Percentiles rank a stretch among this genome's conserved stretches.
These are phyloP conservation scores for Neophaeococcomyces mojaviensis DNA, from an alignment of 2,329 filamentous ascomycete species.

Conservation along the genomic window DNA sequence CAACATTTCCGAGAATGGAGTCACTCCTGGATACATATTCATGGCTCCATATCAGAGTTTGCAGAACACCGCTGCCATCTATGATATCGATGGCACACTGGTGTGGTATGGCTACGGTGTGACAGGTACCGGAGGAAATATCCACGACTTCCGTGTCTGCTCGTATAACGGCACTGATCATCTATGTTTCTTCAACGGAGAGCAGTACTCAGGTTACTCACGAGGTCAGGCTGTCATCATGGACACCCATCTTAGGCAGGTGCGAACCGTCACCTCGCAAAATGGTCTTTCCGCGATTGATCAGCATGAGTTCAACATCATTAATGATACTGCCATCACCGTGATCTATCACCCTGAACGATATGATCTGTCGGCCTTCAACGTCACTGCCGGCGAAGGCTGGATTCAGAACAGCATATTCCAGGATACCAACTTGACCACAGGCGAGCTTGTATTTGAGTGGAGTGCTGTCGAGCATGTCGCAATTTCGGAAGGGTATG, in stretches of 20 bases:
- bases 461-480: conserved; percentile 53
- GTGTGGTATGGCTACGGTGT: conserved; percentile 45
- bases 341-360: conserved; percentile 36
- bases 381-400: conserved; percentile 36
- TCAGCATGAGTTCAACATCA: conserved; percentile 47
- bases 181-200: conserved; percentile 47
- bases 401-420: conserved; percentile 48
- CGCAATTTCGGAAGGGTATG: conserved; percentile 42
- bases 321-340: conserved; percentile 38
- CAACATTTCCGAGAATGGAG: conserved; percentile 24
- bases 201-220: conserved; percentile 46
- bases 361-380: conserved; percentile 41
- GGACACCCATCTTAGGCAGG: conserved; percentile 43
- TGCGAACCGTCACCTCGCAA: conserved; percentile 38
- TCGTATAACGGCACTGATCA: conserved; percentile 42
- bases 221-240: conserved; percentile 47
- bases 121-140: conserved; percentile 39
- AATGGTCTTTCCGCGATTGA: conserved; percentile 33
- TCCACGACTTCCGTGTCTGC: conserved; percentile 43
- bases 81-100: conserved; percentile 44
- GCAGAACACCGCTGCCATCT: conserved; percentile 46
- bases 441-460: conserved; percentile 50
- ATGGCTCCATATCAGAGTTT: conserved; percentile 43
- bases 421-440: conserved; percentile 47
- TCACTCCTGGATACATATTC: conserved; percentile 45